Conservation (phyloP, 495 filamentous ascomycete genomes). For the Penicillium mononematosum region DNA sequence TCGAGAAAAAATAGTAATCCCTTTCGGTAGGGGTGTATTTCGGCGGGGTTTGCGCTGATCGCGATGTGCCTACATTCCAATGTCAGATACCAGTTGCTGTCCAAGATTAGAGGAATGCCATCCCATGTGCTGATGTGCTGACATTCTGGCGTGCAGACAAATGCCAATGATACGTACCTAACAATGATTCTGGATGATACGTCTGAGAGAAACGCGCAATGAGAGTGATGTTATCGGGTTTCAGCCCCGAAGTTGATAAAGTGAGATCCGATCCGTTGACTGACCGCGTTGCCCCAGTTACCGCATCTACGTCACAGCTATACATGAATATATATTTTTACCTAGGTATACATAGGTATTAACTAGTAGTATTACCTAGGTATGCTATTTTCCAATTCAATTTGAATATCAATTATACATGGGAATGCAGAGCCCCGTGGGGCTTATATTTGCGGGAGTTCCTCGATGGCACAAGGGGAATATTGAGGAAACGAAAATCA, state of each 20-base stretch:
- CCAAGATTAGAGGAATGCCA: not conserved
- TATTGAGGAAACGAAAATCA: constrained; percentile 20
- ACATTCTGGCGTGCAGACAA: not conserved
- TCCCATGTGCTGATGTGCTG: not conserved
- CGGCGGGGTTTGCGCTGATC: constrained; percentile 26
- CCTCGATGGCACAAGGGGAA: constrained; percentile 11
- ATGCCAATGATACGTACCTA: not conserved
- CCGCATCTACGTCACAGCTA: constrained; percentile 3
- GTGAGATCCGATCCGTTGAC: constrained; percentile 5
- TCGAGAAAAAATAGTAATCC: constrained; percentile 1
- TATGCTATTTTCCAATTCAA: not conserved
- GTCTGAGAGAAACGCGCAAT: constrained; percentile 11
- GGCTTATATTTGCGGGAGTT: constrained; percentile 1
- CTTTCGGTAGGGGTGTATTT: constrained; percentile 15
- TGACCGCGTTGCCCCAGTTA: constrained; percentile 27
- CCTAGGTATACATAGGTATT: not conserved
- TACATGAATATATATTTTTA: not conserved
- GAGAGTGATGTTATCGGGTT: constrained; percentile 19
- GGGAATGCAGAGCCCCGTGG: not conserved
- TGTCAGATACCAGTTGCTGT: constrained; percentile 7
- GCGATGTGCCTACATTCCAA: constrained; percentile 32
- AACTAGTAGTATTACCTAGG: no score
- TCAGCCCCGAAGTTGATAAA: constrained; percentile 19
- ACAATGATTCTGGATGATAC: constrained; percentile 8
- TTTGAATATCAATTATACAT: constrained; percentile 11